Conservation (phyloP, 495 filamentous ascomycete genomes). For the Penicillium canariense region DNA sequence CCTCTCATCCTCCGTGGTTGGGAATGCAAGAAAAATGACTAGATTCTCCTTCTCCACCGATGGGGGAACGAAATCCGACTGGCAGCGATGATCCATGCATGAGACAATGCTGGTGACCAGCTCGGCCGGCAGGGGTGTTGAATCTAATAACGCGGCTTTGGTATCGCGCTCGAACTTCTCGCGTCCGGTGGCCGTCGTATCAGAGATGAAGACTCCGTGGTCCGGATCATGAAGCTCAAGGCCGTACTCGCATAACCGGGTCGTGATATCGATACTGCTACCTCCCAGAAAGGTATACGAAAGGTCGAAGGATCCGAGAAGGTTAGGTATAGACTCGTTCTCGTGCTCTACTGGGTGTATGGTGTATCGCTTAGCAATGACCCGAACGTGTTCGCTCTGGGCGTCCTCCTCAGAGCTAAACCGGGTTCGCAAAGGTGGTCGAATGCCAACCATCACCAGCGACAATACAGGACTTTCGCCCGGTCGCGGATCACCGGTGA, state of each 20-base stretch:
- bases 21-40: constrained; percentile 9
- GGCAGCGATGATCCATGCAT: neutral
- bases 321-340: neutral
- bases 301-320: neutral
- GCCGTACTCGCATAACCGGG: constrained; percentile 2
- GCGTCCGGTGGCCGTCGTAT: neutral
- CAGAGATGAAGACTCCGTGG: neutral
- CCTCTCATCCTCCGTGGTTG: constrained; percentile 2
- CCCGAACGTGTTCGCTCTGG: neutral
- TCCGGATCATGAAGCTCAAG: constrained; percentile 15
- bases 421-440: neutral
- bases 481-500: neutral
- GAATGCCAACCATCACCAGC: constrained; percentile 1
- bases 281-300: neutral
- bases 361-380: constrained; percentile 7
- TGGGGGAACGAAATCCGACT: neutral
- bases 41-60: neutral
- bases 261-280: neutral
- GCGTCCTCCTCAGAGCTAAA: neutral
- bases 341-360: neutral
- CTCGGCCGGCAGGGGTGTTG: constrained; percentile 1
- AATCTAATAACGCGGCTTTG: neutral
- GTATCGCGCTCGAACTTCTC: neutral
- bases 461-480: constrained; percentile 3
- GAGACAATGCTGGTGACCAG: neutral